Percentiles rank a stretch among this genome's conserved stretches.
Evolutionary conservation across 2,329 filamentous ascomycete genomes (phyloP).

Genomic region (Diaporthe citrichinensis): DNA sequence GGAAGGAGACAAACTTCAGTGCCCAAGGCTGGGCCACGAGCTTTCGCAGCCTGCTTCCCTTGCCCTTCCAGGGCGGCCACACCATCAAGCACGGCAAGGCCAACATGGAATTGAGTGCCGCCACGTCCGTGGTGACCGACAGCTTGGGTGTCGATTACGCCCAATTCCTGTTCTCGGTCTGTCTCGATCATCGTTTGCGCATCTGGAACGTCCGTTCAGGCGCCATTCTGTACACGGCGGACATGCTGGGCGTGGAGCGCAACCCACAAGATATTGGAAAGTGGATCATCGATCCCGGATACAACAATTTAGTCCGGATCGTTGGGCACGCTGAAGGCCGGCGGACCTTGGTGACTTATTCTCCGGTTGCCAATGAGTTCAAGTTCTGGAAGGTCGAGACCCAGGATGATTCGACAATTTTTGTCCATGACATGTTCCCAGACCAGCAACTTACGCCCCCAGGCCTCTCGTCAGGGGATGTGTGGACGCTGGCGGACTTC

Average conservation of each 20-base stretch:
- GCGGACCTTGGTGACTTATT: conserved; percentile 82
- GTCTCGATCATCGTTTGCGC: conserved; percentile 88
- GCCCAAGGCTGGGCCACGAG: conserved; percentile 80
- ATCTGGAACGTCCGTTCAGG: conserved; percentile 92
- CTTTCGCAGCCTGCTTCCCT: conserved; percentile 75
- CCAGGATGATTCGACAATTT: conserved; percentile 73
- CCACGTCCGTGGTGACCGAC: conserved; percentile 72
- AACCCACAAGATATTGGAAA: conserved; percentile 79
- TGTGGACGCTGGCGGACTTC: conserved; percentile 87
- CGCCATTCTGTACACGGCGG: conserved; percentile 80
- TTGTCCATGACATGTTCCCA: conserved; percentile 80
- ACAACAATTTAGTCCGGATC: conserved; percentile 82
- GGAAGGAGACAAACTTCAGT: conserved; percentile 82
- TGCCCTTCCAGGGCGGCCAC: conserved; percentile 76
- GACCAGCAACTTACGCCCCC: conserved; percentile 74
- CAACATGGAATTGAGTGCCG: conserved; percentile 77
- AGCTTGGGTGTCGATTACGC: conserved; percentile 64
- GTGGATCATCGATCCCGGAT: conserved; percentile 84
- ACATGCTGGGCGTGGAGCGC: conserved; percentile 79
- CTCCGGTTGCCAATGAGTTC: conserved; percentile 89
- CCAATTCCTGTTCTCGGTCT: conserved; percentile 81
- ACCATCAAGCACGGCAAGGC: conserved; percentile 74
- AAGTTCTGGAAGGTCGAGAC: conserved; percentile 89
- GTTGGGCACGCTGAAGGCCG: conserved; percentile 70
- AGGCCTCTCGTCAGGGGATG: conserved; percentile 78